Conservation (phyloP, 495 filamentous ascomycete species). For the Tuber calosporum region DNA sequence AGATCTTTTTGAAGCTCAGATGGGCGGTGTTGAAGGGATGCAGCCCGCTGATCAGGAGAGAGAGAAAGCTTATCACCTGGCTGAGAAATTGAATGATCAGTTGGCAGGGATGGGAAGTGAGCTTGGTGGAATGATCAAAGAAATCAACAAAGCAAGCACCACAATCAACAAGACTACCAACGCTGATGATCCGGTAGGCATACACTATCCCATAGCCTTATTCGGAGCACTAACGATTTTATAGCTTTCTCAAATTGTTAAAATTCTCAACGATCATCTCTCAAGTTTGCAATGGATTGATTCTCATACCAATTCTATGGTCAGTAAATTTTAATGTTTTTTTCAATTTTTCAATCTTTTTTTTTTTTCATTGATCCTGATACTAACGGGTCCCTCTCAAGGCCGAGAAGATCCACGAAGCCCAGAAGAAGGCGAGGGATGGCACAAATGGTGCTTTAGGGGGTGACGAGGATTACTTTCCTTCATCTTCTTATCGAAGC, state of each 20-base stretch:
- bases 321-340: neutral
- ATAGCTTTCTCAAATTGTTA: conserved; percentile 89
- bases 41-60: conserved; percentile 88
- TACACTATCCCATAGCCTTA: conserved; percentile 16
- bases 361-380: neutral
- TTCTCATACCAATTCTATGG: conserved; percentile 40
- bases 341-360: too few relatives aligned
- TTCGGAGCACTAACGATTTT: conserved; percentile 11
- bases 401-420: conserved; percentile 40
- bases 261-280: conserved; percentile 89
- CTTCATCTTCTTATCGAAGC: conserved; percentile 62
- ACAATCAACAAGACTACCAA: conserved; percentile 80
- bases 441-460: conserved; percentile 65
- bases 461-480: conserved; percentile 96
- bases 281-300: conserved; percentile 90
- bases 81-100: conserved; percentile 79
- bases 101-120: conserved; percentile 88
- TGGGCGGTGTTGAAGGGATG: conserved; percentile 59
- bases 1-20: conserved; percentile 67
- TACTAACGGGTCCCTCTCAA: conserved; percentile 8
- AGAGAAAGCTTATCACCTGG: conserved; percentile 85
- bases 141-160: conserved; percentile 81
- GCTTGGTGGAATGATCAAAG: conserved; percentile 88
- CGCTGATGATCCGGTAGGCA: conserved; percentile 82
- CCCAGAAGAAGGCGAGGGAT: conserved; percentile 37